Conservation (phyloP, 2,329 filamentous ascomycete genomes). For the Celoporthe dispersa region DNA sequence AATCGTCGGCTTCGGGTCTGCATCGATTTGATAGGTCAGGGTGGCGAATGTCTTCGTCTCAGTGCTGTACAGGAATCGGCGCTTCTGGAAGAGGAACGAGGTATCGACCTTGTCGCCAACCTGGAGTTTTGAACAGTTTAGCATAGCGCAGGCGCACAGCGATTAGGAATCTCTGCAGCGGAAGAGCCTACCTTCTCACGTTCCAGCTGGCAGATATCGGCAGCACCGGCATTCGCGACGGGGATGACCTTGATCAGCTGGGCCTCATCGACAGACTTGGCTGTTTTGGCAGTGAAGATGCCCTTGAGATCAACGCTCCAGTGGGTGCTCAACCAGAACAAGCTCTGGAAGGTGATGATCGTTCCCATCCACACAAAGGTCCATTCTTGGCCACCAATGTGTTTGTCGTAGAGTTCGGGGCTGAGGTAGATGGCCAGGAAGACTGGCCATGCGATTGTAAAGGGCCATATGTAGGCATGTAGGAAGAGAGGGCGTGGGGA, state of each 20-base stretch:
- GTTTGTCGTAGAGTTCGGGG: constrained; percentile 81
- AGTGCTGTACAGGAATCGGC: constrained; percentile 84
- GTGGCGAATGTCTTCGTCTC: constrained; percentile 78
- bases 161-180: constrained; percentile 15
- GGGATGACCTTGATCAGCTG: constrained; percentile 92
- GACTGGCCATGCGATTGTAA: constrained; percentile 86
- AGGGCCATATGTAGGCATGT: constrained; percentile 93
- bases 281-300: constrained; percentile 77
- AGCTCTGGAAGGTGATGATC: constrained; percentile 85
- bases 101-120: constrained; percentile 73
- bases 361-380: constrained; percentile 92
- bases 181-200: constrained; percentile 65
- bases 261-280: constrained; percentile 72
- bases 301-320: constrained; percentile 92
- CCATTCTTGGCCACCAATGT: constrained; percentile 96
- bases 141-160: constrained; percentile 1
- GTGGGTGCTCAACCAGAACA: constrained; percentile 94
- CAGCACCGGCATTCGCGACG: constrained; percentile 81
- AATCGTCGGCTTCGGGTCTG: constrained; percentile 80
- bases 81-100: constrained; percentile 97
- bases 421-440: constrained; percentile 89
- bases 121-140: constrained; percentile 42
- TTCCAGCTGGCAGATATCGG: constrained; percentile 84
- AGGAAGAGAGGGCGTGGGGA: constrained; percentile 81
- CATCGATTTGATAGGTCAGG: constrained; percentile 81